phyloP scores from a whole-genome alignment of 257 asterid species.

The Jaltomata sinuosa region DNA sequence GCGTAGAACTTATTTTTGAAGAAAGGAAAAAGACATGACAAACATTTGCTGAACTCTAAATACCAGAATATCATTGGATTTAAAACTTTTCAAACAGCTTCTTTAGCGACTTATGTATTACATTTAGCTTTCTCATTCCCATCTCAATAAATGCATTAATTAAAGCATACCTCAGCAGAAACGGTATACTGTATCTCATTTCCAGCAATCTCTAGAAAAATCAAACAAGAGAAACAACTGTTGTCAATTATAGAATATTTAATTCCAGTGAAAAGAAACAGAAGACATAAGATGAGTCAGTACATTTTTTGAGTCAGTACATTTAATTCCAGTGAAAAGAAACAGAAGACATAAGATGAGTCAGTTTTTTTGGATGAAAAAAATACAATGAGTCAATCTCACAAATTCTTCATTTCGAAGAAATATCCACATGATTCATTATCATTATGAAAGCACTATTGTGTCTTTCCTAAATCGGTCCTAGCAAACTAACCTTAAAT shows the following conservation, averaged over 20 bases:
- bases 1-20: neutral
- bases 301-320: neutral
- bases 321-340: neutral
- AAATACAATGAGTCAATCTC: neutral
- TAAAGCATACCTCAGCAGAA: conserved; percentile 60
- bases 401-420: neutral
- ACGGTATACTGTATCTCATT: conserved; percentile 45
- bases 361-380: neutral
- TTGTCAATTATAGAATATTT: conserved; percentile 4
- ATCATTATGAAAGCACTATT: neutral
- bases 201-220: conserved; percentile 40
- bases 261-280: neutral
- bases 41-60: neutral
- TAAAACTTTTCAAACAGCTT: neutral
- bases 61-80: neutral
- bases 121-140: neutral
- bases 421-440: neutral
- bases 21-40: neutral
- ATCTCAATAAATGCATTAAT: neutral
- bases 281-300: neutral
- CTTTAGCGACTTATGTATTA: neutral
- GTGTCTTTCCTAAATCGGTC: neutral
- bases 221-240: neutral
- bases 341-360: neutral
- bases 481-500: neutral